Conservation (phyloP, 331 rosid genomes). For the Acacia concinna region DNA sequence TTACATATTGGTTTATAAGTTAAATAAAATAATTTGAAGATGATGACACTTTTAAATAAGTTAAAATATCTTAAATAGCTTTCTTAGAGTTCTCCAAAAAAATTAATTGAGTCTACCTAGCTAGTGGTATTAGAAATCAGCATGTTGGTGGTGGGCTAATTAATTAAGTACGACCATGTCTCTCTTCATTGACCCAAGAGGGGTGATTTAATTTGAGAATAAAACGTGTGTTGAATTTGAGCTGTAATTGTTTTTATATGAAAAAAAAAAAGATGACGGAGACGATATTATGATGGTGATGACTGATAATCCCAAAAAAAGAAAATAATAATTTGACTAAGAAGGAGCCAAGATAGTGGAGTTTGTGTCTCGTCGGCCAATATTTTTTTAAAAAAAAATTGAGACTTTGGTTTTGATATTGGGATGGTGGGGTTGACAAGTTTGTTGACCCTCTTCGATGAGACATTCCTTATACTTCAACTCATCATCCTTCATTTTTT, state of each 20-base stretch:
- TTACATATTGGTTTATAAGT: too few relatives aligned
- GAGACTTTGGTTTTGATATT: slow-evolving; percentile 30
- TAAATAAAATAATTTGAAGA: too few relatives aligned
- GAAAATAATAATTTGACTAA: slow-evolving; percentile 39
- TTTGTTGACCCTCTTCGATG: slow-evolving; percentile 77
- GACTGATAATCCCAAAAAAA: slow-evolving; percentile 22
- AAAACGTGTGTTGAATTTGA: slow-evolving; percentile 36
- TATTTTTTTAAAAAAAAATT: slow-evolving; percentile 16
- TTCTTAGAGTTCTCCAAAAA: too few relatives aligned
- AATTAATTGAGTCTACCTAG: too few relatives aligned
- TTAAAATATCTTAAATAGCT: too few relatives aligned
- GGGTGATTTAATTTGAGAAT: slow-evolving; percentile 39
- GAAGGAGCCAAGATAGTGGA: slow-evolving; percentile 35
- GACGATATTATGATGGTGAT: slow-evolving; percentile 51
- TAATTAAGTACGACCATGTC: slow-evolving; percentile 34
- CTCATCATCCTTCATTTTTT: slow-evolving; percentile 52
- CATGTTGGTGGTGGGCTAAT: slow-evolving; percentile 32
- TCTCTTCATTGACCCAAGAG: slow-evolving; percentile 54
- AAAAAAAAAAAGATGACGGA: slow-evolving; percentile 36
- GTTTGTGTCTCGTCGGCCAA: slow-evolving; percentile 46
- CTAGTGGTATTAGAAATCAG: slow-evolving; percentile 2
- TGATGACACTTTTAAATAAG: too few relatives aligned
- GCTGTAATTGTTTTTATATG: too few relatives aligned
- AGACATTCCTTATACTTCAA: slow-evolving; percentile 55
- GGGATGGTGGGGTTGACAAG: slow-evolving; percentile 68